Base-by-base conservation (phyloP, 1,284 basidiomycete species). In the Ustilago hordei region DNA sequence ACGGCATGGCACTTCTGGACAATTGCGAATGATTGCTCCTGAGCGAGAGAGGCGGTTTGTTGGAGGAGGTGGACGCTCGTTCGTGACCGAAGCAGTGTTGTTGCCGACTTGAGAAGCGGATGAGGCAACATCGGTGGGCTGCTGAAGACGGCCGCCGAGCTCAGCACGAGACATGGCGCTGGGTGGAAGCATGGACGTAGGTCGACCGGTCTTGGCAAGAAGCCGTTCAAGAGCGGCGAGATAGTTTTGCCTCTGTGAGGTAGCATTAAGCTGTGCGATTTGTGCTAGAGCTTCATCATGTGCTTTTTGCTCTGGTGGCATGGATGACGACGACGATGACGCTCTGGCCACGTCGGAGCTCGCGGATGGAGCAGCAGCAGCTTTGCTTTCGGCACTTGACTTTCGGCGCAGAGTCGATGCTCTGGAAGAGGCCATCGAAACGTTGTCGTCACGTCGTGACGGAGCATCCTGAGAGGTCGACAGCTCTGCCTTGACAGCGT, bases 171-270 rank as follows among this genome's bases (percentile, higher is more conserved):
- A 56, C 23, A 60, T 45, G 0, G 57, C 36, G 53, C 60, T 62
- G 8, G 71, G 61, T 2, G 62, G 66, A 36, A 64, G 13, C 71
- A 69, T 60, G 1, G 67, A 75, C 8, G 60, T 59, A 4, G 68
- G 68, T 3, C 75, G 67, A 9, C 67, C 55, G 0, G 71, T 78
- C 50, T 60, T 72, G 1, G 75, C 71, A 2, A 79, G 63, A 1
- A 79, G 64, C n/a, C 78, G 52, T 39, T 79, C 78, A 15, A 79
- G 45, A 8, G 78, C 75, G 2, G 78, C 78, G 6, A 79, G 55
- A 9, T 74, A 79, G 45, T 79, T 74, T 36, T 73, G 74, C 23
- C 61, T 59, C 8, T 60, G 47, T 4, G 62, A 41, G 9, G 67
- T 55, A 4, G 69, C 59, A 12, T 60, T 63, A 12, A 79, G 66